phyloP scores from a whole-genome alignment of 805 yeast genomes.

The Metschnikowia corniflorae region DNA sequence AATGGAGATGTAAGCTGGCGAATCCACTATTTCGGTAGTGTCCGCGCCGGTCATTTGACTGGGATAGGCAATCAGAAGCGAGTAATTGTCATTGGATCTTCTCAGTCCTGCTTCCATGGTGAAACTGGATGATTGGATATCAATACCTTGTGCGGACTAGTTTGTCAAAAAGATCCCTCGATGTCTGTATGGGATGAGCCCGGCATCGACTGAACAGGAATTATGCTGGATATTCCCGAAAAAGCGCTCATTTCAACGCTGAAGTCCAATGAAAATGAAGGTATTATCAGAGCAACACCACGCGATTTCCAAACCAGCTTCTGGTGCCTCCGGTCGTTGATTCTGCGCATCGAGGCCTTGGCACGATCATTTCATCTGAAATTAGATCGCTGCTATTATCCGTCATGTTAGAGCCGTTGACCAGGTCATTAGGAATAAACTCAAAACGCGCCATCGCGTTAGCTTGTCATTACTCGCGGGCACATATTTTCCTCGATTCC shows the following conservation, averaged over 20 bases:
- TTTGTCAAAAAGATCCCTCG: neutral
- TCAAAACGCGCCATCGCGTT: slow-evolving; percentile 16
- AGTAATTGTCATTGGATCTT: too few species aligned
- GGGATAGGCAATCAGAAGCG: too few species aligned
- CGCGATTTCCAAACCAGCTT: slow-evolving; percentile 30
- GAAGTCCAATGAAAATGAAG: neutral
- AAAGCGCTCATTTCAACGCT: neutral
- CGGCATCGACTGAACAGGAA: neutral
- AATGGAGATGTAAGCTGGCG: slow-evolving; percentile 1
- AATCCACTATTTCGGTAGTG: neutral
- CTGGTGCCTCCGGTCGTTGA: slow-evolving; percentile 55
- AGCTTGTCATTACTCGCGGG: slow-evolving; percentile 21
- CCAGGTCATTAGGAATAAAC: slow-evolving; percentile 15
- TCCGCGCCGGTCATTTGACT: slow-evolving; percentile 1
- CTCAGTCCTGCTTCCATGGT: neutral
- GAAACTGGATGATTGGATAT: slow-evolving; percentile 2
- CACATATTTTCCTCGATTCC: slow-evolving; percentile 29
- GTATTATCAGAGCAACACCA: slow-evolving; percentile 5
- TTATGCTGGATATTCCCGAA: neutral
- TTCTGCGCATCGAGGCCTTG: slow-evolving; percentile 59
- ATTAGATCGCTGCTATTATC: slow-evolving; percentile 17
- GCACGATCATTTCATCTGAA: slow-evolving; percentile 56
- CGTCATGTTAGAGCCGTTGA: slow-evolving; percentile 10
- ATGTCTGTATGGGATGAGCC: neutral
- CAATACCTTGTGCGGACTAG: slow-evolving; percentile 1